Conservation (phyloP, 1,139 yeast genomes). For the Torulaspora globosa region DNA sequence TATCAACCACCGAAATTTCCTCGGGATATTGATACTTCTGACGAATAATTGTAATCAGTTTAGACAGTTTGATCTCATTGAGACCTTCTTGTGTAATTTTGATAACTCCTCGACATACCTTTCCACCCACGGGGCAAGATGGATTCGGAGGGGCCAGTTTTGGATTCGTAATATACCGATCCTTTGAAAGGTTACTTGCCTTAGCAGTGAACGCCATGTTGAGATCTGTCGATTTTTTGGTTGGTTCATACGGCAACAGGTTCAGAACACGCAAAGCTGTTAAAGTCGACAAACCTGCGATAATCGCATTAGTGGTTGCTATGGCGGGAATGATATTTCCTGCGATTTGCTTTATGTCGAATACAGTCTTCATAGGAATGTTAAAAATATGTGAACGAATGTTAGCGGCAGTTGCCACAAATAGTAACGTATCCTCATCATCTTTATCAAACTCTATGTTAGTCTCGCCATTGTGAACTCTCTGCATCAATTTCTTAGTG, state of each 20-base stretch:
- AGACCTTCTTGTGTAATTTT: slow-evolving; percentile 34
- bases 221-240: slow-evolving; percentile 26
- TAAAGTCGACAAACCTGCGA: slow-evolving; percentile 82
- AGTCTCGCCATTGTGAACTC: slow-evolving; percentile 45
- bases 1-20: slow-evolving; percentile 62
- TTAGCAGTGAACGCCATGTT: slow-evolving; percentile 64
- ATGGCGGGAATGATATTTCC: slow-evolving; percentile 98
- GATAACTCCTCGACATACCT: slow-evolving; percentile 49
- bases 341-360: slow-evolving; percentile 89
- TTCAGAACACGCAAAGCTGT: slow-evolving; percentile 58
- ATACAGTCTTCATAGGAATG: slow-evolving; percentile 71
- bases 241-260: slow-evolving; percentile 24
- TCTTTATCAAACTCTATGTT: slow-evolving; percentile 81
- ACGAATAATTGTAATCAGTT: slow-evolving; percentile 47
- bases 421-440: slow-evolving; percentile 83
- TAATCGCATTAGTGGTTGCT: slow-evolving; percentile 94
- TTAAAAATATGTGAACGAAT: slow-evolving; percentile 69
- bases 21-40: slow-evolving; percentile 55
- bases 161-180: slow-evolving; percentile 63
- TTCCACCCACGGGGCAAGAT: slow-evolving; percentile 69
- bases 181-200: slow-evolving; percentile 46
- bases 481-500: slow-evolving; percentile 46
- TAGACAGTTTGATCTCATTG: slow-evolving; percentile 36
- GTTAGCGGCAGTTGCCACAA: slow-evolving; percentile 86
- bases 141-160: slow-evolving; percentile 57